These are phyloP conservation scores for Rhynchospora tenuis DNA, from an alignment of 176 grass and related monocot species.

Conservation along the genomic window DNA sequence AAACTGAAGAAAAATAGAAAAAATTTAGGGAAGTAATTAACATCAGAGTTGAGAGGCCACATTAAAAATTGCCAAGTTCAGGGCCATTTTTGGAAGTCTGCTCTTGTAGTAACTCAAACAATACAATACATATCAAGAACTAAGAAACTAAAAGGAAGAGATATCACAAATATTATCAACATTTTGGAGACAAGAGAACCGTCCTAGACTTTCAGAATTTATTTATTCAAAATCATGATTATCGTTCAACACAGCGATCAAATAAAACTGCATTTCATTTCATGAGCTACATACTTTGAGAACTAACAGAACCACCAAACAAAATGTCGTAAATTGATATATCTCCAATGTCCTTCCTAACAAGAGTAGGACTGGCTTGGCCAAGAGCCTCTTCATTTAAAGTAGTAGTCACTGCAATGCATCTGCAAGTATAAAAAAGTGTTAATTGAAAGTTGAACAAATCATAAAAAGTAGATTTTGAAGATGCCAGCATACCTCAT, in stretches of 20 bases:
- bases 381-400: slow-evolving; percentile 58
- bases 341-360: slow-evolving; percentile 83
- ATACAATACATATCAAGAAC: background rate
- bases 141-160: background rate
- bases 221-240: slow-evolving; percentile 15
- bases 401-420: slow-evolving; percentile 94
- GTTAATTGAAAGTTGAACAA: background rate
- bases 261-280: slow-evolving; percentile 29
- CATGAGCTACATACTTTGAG: slow-evolving; percentile 73
- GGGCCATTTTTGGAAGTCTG: background rate
- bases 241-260: slow-evolving; percentile 31
- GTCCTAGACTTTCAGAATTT: background rate
- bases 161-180: background rate
- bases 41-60: background rate
- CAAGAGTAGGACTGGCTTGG: slow-evolving; percentile 61
- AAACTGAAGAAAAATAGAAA: background rate
- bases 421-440: slow-evolving; percentile 49
- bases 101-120: background rate
- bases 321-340: slow-evolving; percentile 90
- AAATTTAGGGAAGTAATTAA: background rate
- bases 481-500: slow-evolving; percentile 47
- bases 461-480: background rate
- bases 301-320: slow-evolving; percentile 74
- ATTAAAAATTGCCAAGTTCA: slow-evolving; percentile 2
- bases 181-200: slow-evolving; percentile 15